Evolutionary conservation across 768 basidiomycete species (phyloP), one percentile per base, ranked within the genome.

Genomic region (Hortiboletus campestris): DNA sequence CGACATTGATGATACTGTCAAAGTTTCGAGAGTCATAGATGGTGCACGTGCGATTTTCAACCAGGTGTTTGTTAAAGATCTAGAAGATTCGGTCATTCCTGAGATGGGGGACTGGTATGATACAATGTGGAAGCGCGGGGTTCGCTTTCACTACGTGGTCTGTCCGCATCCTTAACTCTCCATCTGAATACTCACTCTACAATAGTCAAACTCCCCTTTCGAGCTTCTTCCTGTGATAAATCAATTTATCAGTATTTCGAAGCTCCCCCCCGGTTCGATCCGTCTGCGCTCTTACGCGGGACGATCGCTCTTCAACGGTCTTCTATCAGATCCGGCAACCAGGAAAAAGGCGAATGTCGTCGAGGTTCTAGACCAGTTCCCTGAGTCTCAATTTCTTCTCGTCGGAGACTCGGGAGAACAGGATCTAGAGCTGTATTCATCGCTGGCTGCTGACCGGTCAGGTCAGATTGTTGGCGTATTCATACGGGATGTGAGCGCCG

Each of bases 381-480:
- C 84, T 0, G 76, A 84, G 39, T 84, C 89, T 2, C 76, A 72
- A 38, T 97, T 98, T 72, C 71, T 98, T 65, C 81, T 95, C 46
- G 78, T 98, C 39, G 96, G 96, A 8, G 96, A 98, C 69, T 84
- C 87, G 0, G 96, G 95, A 34, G 96, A 98, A 67, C 95, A 97
- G 62, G 96, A 98, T 72, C 74, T 98, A 42, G 94, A 98, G 70
- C 77, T 98, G 2, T 98, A 98, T 68, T 78, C 86, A 14, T 77
- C 84, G 4, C 67, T 96, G 17, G 93, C 96, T 1, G 70, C 74
- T 17, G 85, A 91, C 53, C 76, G 84, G 12, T 84, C 88, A 0
- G 60, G 75, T 5, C 89, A 91, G 64, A 79, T 98, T 36, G 73
- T 86, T 5, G 92, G 78, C 4, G 83, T 98, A 35, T 91, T 92